Evolutionary conservation across 1,139 yeast genomes (phyloP).

Genomic region (Yamadazyma diddensiae): DNA sequence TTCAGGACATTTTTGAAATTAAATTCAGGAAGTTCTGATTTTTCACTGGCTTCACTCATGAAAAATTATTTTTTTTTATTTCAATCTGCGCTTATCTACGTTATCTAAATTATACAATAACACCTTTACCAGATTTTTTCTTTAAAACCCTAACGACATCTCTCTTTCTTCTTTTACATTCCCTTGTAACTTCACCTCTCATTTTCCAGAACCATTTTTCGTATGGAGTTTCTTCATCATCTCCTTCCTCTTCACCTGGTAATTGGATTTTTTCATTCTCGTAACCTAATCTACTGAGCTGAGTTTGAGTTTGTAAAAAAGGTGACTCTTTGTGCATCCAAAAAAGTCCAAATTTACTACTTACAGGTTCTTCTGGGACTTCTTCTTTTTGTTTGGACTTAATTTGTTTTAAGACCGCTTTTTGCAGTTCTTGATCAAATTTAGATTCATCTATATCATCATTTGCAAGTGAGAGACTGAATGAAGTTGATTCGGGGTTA

Average conservation of each 20-base stretch:
- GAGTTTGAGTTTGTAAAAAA: slow-evolving; percentile 80
- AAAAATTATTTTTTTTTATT: not conserved
- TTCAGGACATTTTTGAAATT: slow-evolving; percentile 43
- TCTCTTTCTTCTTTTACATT: slow-evolving; percentile 69
- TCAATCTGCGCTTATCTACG: not conserved
- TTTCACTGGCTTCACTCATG: not conserved
- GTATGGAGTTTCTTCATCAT: slow-evolving; percentile 51
- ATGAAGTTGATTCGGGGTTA: slow-evolving; percentile 39
- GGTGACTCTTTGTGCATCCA: slow-evolving; percentile 86
- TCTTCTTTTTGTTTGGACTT: slow-evolving; percentile 26
- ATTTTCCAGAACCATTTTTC: slow-evolving; percentile 78
- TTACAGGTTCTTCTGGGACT: slow-evolving; percentile 3
- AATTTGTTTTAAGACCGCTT: slow-evolving; percentile 29
- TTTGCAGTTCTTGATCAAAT: slow-evolving; percentile 21
- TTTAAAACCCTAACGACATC: slow-evolving; percentile 64
- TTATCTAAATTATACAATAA: slow-evolving; percentile 2
- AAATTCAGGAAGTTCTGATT: slow-evolving; percentile 39
- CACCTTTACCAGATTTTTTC: slow-evolving; percentile 31
- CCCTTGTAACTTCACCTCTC: slow-evolving; percentile 78
- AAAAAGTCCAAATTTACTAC: slow-evolving; percentile 53
- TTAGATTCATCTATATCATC: slow-evolving; percentile 35
- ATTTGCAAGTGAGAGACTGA: slow-evolving; percentile 34
- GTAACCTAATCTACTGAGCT: slow-evolving; percentile 56
- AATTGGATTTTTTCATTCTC: slow-evolving; percentile 23
- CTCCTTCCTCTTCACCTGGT: slow-evolving; percentile 39